Evolutionary conservation across 805 yeast genomes (phyloP).

Genomic region (Candida chilensis): DNA sequence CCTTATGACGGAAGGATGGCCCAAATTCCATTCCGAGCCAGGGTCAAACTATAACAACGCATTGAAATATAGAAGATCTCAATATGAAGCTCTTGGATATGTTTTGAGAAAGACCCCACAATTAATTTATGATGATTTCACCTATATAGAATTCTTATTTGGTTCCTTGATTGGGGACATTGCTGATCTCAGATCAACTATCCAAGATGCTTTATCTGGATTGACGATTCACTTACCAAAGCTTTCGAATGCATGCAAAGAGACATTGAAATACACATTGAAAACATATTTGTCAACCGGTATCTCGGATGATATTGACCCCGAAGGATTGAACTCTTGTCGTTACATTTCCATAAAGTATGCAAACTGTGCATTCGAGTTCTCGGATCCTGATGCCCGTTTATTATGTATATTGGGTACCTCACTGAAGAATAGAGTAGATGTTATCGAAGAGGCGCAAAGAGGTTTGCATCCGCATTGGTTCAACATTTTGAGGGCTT

Average conservation of each 20-base stretch:
- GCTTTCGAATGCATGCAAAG: conserved; percentile 27
- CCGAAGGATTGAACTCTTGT: conserved; percentile 31
- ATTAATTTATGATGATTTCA: conserved; percentile 32
- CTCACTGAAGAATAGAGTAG: conserved; percentile 48
- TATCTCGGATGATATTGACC: conserved; percentile 2
- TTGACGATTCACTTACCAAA: conserved; percentile 38
- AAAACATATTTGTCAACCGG: conserved; percentile 15
- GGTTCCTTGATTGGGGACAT: conserved; percentile 60
- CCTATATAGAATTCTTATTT: conserved; percentile 57
- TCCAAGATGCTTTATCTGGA: conserved; percentile 64
- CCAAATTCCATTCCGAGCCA: conserved; percentile 24
- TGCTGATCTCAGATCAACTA: conserved; percentile 51
- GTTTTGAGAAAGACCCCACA: conserved; percentile 40
- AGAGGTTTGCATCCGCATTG: conserved; percentile 81
- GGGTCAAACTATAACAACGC: conserved; percentile 23
- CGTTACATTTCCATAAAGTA: conserved; percentile 61
- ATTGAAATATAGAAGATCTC: conserved; percentile 43
- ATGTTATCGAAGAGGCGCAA: conserved; percentile 69
- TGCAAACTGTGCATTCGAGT: conserved; percentile 54
- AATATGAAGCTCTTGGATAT: conserved; percentile 74
- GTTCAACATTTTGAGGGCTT: conserved; percentile 46
- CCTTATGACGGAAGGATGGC: conserved; percentile 54
- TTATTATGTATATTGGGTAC: conserved; percentile 60
- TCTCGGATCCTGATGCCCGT: conserved; percentile 60
- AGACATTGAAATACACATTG: conserved; percentile 27